Evolutionary conservation across 2,329 filamentous ascomycete genomes (phyloP).

Genomic region (Fusarium sp.): DNA sequence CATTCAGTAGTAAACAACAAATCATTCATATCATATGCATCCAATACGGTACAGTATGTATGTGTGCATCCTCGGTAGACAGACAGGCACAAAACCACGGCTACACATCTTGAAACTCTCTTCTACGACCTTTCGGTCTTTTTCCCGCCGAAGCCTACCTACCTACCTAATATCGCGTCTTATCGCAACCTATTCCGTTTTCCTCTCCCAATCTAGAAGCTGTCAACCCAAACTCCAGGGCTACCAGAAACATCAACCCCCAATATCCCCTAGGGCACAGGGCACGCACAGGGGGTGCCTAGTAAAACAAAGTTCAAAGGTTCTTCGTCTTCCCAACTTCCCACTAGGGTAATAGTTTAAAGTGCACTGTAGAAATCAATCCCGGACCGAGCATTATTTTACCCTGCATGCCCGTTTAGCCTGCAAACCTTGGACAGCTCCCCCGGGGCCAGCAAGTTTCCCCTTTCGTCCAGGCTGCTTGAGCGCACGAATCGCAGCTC

Average conservation of each 20-base stretch:
- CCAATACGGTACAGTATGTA: background rate
- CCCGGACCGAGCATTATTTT: slow-evolving; percentile 12
- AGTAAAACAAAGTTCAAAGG: background rate
- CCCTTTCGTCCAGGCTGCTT: slow-evolving; percentile 21
- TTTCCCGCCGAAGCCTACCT: background rate
- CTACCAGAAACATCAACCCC: background rate
- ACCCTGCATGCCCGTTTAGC: slow-evolving; percentile 28
- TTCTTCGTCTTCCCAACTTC: slow-evolving; percentile 5
- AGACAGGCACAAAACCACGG: background rate
- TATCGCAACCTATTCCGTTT: slow-evolving; percentile 9
- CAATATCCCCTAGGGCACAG: background rate
- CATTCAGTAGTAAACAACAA: background rate
- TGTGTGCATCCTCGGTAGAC: slow-evolving; percentile 5
- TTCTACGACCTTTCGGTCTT: background rate
- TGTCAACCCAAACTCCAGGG: background rate
- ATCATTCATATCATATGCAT: background rate
- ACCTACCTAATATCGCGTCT: background rate
- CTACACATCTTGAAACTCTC: background rate
- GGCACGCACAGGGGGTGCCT: background rate
- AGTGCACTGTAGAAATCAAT: background rate
- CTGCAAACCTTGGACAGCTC: slow-evolving; percentile 11
- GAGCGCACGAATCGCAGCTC: slow-evolving; percentile 25
- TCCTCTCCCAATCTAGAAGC: slow-evolving; percentile 19
- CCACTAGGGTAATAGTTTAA: background rate
- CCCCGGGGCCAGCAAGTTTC: slow-evolving; percentile 5